phyloP scores from a whole-genome alignment of 2,329 filamentous ascomycete genomes.

The Trichoderma polysporum region DNA sequence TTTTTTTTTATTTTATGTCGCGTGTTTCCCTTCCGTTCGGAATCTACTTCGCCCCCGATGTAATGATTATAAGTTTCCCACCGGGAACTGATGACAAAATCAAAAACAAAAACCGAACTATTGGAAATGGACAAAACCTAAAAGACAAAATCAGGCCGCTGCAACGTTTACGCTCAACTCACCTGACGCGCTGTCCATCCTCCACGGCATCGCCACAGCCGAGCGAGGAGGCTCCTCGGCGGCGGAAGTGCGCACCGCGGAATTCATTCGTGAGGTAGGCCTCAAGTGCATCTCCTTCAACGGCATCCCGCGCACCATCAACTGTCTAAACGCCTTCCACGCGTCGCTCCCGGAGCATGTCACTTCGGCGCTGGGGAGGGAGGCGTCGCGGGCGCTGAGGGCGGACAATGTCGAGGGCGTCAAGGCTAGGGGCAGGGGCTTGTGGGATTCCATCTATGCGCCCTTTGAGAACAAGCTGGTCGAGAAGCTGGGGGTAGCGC shows the following conservation, averaged over 20 bases:
- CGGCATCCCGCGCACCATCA: conserved; percentile 80
- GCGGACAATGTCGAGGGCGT: conserved; percentile 54
- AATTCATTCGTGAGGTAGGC: conserved; percentile 72
- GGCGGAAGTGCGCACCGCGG: conserved; percentile 52
- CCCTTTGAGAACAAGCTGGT: conserved; percentile 72
- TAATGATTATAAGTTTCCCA: background rate
- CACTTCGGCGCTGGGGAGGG: conserved; percentile 51
- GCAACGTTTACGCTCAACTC: conserved; percentile 86
- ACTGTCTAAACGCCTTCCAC: conserved; percentile 72
- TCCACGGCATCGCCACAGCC: conserved; percentile 54
- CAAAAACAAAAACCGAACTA: background rate
- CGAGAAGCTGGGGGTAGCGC: conserved; percentile 68
- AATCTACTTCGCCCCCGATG: no score
- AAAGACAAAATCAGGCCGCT: conserved; percentile 57
- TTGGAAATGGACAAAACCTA: background rate
- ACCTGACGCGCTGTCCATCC: conserved; percentile 66
- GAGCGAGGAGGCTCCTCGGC: conserved; percentile 21
- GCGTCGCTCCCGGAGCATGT: conserved; percentile 59
- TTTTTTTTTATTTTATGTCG: background rate
- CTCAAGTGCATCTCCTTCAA: conserved; percentile 80
- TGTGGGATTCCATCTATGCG: conserved; percentile 77
- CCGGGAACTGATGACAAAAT: background rate
- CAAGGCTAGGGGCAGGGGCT: conserved; percentile 56
- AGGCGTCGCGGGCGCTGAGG: conserved; percentile 54
- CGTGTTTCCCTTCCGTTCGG: no score